Conservation (phyloP, 2,329 filamentous ascomycete genomes). For the Hymenoscyphus repandus region DNA sequence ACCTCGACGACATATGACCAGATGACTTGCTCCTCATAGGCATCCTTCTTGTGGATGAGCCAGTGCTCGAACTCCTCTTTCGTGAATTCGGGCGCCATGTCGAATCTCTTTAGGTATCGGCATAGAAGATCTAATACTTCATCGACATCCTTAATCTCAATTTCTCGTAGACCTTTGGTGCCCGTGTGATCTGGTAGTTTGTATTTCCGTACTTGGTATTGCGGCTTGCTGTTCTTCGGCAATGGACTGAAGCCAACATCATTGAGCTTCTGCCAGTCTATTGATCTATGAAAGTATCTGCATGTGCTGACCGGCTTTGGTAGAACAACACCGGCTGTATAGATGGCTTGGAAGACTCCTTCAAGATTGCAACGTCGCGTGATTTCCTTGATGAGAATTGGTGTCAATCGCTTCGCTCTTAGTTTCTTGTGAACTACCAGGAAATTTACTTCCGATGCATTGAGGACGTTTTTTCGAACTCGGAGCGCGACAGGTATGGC, state of each 20-base stretch:
- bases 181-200: conserved; percentile 69
- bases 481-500: conserved; percentile 82
- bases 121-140: conserved; percentile 69
- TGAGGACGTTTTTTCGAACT: conserved; percentile 69
- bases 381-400: conserved; percentile 95
- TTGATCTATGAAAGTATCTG: conserved; percentile 87
- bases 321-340: conserved; percentile 86
- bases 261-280: conserved; percentile 95
- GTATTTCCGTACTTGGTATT: conserved; percentile 82
- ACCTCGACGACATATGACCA: conserved; percentile 92
- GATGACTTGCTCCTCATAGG: conserved; percentile 72
- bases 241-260: conserved; percentile 91
- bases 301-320: conserved; percentile 90
- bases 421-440: conserved; percentile 98
- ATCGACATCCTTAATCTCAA: conserved; percentile 74
- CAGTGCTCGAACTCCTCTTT: conserved; percentile 82
- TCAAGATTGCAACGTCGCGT: conserved; percentile 85
- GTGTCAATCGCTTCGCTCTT: conserved; percentile 83
- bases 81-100: conserved; percentile 77
- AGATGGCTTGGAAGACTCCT: conserved; percentile 90
- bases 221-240: conserved; percentile 75
- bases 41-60: conserved; percentile 67
- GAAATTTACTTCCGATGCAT: conserved; percentile 93
- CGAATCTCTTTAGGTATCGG: conserved; percentile 73
- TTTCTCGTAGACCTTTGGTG: conserved; percentile 70